These are phyloP conservation scores for Viridothelium virens DNA, from an alignment of 495 filamentous ascomycete species.

Conservation along the genomic window DNA sequence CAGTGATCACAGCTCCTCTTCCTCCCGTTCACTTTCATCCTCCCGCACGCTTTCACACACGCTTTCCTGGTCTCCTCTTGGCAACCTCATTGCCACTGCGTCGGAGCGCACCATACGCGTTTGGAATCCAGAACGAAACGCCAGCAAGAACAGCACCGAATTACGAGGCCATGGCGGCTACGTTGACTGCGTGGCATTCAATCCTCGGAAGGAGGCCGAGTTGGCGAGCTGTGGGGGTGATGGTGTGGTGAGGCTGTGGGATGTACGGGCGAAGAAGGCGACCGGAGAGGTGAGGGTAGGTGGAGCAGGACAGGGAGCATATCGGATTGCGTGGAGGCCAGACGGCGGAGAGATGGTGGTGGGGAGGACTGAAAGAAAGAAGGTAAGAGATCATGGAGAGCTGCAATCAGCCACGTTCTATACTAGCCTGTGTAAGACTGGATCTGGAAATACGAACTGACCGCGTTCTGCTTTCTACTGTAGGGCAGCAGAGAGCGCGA, in stretches of 20 bases:
- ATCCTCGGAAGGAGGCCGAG: conserved; percentile 80
- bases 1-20: neutral
- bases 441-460: too few species aligned
- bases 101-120: conserved; percentile 58
- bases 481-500: conserved; percentile 42
- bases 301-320: conserved; percentile 53
- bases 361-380: conserved; percentile 63
- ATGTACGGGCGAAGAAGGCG: conserved; percentile 73
- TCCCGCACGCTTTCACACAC: neutral
- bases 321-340: conserved; percentile 80
- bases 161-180: conserved; percentile 67
- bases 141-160: conserved; percentile 24
- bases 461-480: too few species aligned
- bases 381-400: neutral
- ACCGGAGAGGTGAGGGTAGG: conserved; percentile 73
- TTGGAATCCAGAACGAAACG: conserved; percentile 26
- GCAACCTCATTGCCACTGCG: conserved; percentile 80
- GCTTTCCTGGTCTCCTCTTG: conserved; percentile 81
- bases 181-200: conserved; percentile 84
- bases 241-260: conserved; percentile 86
- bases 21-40: neutral
- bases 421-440: too few species aligned
- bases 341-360: conserved; percentile 74
- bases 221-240: conserved; percentile 79
- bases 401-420: too few species aligned